Conservation (phyloP, 805 yeast genomes). For the Myxozyma melibiosi region DNA sequence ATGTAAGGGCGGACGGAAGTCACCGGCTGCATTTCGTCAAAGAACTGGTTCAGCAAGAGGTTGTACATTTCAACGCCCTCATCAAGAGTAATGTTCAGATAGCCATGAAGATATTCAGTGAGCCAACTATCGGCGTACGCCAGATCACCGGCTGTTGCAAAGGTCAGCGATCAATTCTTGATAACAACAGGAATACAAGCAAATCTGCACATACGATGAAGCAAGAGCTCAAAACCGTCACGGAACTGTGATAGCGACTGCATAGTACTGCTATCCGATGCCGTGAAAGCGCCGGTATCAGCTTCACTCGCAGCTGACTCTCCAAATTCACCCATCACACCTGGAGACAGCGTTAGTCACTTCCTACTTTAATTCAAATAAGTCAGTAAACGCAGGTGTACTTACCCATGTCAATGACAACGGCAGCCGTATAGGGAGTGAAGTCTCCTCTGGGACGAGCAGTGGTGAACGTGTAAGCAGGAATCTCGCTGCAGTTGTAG, state of each 20-base stretch:
- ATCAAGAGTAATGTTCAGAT: slow-evolving; percentile 20
- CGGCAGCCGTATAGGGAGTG: slow-evolving; percentile 27
- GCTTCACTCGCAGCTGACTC: slow-evolving; percentile 19
- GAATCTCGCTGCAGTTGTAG: slow-evolving; percentile 21
- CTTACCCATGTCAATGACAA: slow-evolving; percentile 32
- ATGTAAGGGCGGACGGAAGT: slow-evolving; percentile 30
- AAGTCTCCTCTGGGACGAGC: slow-evolving; percentile 30
- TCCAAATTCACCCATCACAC: slow-evolving; percentile 28
- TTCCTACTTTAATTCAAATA: too few species aligned
- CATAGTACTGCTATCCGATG: slow-evolving; percentile 26
- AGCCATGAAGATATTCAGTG: slow-evolving; percentile 27
- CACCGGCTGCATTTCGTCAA: slow-evolving; percentile 32
- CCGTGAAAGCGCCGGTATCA: slow-evolving; percentile 12
- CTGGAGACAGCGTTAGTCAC: background rate
- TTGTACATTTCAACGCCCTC: slow-evolving; percentile 20
- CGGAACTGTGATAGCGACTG: slow-evolving; percentile 29
- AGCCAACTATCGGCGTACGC: slow-evolving; percentile 43
- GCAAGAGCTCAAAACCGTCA: slow-evolving; percentile 24
- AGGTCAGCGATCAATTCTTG: background rate
- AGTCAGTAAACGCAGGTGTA: background rate
- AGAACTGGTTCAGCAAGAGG: slow-evolving; percentile 28
- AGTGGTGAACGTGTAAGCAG: slow-evolving; percentile 31
- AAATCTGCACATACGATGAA: slow-evolving; percentile 24
- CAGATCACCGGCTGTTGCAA: slow-evolving; percentile 37
- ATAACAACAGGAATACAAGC: background rate